Conservation (phyloP, 2,329 filamentous ascomycete species). For the Fusarium sp. region DNA sequence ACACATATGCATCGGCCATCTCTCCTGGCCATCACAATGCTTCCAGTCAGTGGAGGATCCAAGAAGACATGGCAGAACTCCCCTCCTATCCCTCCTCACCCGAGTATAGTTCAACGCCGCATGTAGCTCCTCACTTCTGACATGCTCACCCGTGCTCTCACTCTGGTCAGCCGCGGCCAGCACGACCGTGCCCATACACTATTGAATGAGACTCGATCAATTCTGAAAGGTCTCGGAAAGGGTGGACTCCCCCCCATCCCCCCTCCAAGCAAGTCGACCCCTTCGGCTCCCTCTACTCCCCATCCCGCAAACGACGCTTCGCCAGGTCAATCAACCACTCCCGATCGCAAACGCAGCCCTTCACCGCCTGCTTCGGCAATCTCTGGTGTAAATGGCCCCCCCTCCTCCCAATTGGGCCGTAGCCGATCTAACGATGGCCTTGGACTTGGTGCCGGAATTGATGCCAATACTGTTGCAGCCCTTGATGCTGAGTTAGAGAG, state of each 20-base stretch:
- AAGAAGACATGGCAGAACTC: conserved; percentile 72
- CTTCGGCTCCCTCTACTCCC: conserved; percentile 56
- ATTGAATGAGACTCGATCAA: conserved; percentile 90
- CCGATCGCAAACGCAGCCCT: conserved; percentile 64
- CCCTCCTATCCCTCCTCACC: conserved; percentile 93
- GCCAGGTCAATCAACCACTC: conserved; percentile 56
- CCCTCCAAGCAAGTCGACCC: conserved; percentile 57
- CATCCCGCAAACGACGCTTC: conserved; percentile 57
- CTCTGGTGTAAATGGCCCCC: conserved; percentile 52
- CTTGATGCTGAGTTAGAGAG: conserved; percentile 91
- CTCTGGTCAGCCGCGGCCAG: conserved; percentile 88
- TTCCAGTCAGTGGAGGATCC: conserved; percentile 72
- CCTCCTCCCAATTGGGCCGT: conserved; percentile 56
- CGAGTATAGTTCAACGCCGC: conserved; percentile 91
- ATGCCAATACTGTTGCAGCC: conserved; percentile 80
- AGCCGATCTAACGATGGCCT: conserved; percentile 67
- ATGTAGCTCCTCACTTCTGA: conserved; percentile 99
- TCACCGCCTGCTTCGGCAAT: conserved; percentile 62
- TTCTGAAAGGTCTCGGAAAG: conserved; percentile 94
- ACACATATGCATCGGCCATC: conserved; percentile 92
- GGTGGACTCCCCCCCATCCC: conserved; percentile 92
- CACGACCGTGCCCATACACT: conserved; percentile 94
- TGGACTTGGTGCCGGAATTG: conserved; percentile 77
- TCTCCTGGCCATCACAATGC: conserved; percentile 93
- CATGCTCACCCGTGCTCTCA: conserved; percentile 93